Percentiles rank a stretch among this genome's conserved stretches.
These are phyloP conservation scores for Diplosphaera chodatii DNA, from an alignment of 139 green algal species.

Conservation along the genomic window DNA sequence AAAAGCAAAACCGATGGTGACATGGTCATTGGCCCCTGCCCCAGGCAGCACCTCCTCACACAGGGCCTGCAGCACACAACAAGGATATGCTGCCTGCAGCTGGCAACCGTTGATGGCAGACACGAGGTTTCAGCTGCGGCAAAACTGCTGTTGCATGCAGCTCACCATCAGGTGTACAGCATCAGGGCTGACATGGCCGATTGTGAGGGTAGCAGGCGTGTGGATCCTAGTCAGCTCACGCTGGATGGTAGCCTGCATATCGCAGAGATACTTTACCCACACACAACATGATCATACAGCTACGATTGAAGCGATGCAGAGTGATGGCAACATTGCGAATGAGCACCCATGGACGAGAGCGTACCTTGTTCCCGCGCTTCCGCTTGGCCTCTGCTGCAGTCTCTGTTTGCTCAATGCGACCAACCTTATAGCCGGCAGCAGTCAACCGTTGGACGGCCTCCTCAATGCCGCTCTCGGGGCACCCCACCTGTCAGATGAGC, in stretches of 20 bases:
- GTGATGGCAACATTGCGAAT: no score
- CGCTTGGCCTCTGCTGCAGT: conserved; percentile 41
- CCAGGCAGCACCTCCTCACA: conserved; percentile 1
- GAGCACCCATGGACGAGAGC: no score
- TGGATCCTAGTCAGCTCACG: conserved; percentile 30
- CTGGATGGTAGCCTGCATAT: conserved; percentile 17
- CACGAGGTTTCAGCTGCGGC: no score
- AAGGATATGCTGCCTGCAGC: no score
- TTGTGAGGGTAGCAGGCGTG: conserved; percentile 30
- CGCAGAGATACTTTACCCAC: no score
- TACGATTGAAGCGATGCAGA: no score
- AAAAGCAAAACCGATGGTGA: conserved; percentile 38
- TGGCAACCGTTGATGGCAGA: no score
- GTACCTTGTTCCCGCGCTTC: conserved; percentile 21
- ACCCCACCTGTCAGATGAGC: conserved; percentile 53
- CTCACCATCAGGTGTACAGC: conserved; percentile 33
- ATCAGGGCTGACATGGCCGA: background rate
- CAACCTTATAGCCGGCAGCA: conserved; percentile 33
- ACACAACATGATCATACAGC: no score
- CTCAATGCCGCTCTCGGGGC: conserved; percentile 39
- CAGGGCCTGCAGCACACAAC: background rate
- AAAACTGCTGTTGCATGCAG: no score
- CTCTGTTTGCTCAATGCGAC: conserved; percentile 44
- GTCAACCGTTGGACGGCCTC: conserved; percentile 33
- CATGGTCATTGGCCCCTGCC: background rate